These are phyloP conservation scores for Teratosphaeria destructans DNA, from an alignment of 2,329 filamentous ascomycete species.

Conservation along the genomic window DNA sequence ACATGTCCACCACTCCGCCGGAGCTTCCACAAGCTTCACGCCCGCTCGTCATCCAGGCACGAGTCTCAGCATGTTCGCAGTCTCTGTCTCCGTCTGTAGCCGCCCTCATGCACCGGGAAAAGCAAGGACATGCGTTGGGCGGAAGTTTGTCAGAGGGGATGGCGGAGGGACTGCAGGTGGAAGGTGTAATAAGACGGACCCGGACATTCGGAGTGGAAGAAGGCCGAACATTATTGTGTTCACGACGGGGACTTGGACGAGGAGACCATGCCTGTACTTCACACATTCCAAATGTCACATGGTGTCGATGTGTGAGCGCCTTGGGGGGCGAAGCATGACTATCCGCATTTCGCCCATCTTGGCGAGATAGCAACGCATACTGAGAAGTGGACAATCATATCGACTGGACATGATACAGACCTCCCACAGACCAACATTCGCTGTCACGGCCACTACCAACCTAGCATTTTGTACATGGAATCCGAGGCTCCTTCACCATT, in stretches of 20 bases:
- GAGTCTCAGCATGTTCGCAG: not conserved
- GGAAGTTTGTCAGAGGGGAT: not conserved
- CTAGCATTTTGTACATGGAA: too few species aligned
- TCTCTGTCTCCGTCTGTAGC: not conserved
- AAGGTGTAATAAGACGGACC: not conserved
- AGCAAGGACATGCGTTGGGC: not conserved
- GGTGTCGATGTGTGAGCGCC: not conserved
- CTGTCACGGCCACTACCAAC: too few species aligned
- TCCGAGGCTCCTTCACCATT: too few species aligned
- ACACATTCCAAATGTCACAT: not conserved
- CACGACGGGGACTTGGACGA: not conserved
- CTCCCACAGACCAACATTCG: too few species aligned
- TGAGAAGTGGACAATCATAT: too few species aligned
- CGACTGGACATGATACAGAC: too few species aligned
- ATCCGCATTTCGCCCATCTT: not conserved
- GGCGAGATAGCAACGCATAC: not conserved
- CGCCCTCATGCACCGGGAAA: not conserved
- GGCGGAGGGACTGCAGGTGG: too few species aligned
- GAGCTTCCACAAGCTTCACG: not conserved
- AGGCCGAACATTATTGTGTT: not conserved
- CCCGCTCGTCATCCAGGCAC: not conserved
- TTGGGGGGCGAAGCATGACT: not conserved
- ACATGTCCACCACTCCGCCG: not conserved
- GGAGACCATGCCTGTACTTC: not conserved
- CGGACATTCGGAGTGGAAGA: too few species aligned